phyloP scores from a whole-genome alignment of 345 rosid genomes.

The Salix suchowensis region DNA sequence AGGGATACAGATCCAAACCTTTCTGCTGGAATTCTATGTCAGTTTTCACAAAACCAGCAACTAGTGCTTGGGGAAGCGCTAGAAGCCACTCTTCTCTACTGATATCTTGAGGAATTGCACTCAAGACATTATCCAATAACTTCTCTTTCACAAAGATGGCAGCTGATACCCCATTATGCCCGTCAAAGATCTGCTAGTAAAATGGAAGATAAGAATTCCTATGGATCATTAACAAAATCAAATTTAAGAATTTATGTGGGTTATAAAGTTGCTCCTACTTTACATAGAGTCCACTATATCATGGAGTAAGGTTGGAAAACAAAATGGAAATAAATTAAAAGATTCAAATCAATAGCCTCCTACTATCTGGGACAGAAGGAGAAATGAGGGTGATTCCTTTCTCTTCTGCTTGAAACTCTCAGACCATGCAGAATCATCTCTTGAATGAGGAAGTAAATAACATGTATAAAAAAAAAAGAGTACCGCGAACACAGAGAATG shows the following conservation, averaged over 20 bases:
- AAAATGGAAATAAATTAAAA: background rate
- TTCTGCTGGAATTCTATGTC: slow-evolving; percentile 96
- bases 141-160: slow-evolving; percentile 89
- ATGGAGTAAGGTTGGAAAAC: background rate
- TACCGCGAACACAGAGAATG: slow-evolving; percentile 98
- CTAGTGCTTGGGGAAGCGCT: slow-evolving; percentile 93
- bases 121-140: slow-evolving; percentile 73
- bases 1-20: slow-evolving; percentile 39
- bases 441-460: background rate
- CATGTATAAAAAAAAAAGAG: background rate
- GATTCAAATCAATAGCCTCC: background rate
- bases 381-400: background rate
- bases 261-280: background rate
- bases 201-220: background rate
- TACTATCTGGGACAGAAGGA: background rate
- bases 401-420: background rate
- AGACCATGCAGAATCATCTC: background rate
- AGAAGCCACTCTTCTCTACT: slow-evolving; percentile 96
- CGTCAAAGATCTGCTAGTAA: slow-evolving; percentile 73
- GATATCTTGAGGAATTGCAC: slow-evolving; percentile 74
- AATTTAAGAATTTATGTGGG: slow-evolving; percentile 10
- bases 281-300: background rate
- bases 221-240: background rate
- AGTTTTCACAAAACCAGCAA: slow-evolving; percentile 98
- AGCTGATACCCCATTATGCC: slow-evolving; percentile 97